Evolutionary conservation across 1,284 basidiomycete species (phyloP), one percentile per base, ranked within the genome.

Genomic region (Ceratobasidium sp.): DNA sequence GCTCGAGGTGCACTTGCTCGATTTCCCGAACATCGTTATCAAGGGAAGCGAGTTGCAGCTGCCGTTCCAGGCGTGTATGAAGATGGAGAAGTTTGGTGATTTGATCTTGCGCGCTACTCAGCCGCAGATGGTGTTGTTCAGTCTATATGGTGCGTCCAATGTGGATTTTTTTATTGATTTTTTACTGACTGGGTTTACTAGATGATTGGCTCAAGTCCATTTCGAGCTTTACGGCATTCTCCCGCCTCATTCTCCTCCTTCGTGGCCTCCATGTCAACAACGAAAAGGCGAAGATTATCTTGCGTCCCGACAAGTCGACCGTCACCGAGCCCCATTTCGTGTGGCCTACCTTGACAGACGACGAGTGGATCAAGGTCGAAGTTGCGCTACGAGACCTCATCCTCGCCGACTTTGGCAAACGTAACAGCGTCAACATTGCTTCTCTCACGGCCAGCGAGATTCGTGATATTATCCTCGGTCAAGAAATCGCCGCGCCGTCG

Each of bases 1-100:
- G 62, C 91, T 99, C 78, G 98, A 99, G 88, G 98, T 99, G 78
- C 98, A 99, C 85, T 90, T 99, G 85, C 92, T 97, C 80, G 98
- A 99, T 87, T 99, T 99, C 93, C 98, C 98, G 74, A 99, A 99
- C 87, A 98, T 99, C 82, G 97, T 99, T 85, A 99, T 99, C 89
- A 99, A 99, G 88, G 98, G 98, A 75, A 97, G 95, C 81, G 98
- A 99, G 86, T 88, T 99, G 65, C 98, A 99, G 84, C 87, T 99
- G 79, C 98, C 98, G 0, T 99, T 99, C 96, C 97, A 99, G 87
- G 96, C 97, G 20, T 97, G 96, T 82, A 96, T 99, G 93, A 99
- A 99, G 90, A 97, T 99, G 91, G 98, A 99, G 89, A 98, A 99
- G 86, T 99, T 99, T 81, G 98, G 98, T 87, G 98, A 99, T 85